Evolutionary conservation across 805 yeast species (phyloP).

Genomic region (Yamadazyma phyllophila): DNA sequence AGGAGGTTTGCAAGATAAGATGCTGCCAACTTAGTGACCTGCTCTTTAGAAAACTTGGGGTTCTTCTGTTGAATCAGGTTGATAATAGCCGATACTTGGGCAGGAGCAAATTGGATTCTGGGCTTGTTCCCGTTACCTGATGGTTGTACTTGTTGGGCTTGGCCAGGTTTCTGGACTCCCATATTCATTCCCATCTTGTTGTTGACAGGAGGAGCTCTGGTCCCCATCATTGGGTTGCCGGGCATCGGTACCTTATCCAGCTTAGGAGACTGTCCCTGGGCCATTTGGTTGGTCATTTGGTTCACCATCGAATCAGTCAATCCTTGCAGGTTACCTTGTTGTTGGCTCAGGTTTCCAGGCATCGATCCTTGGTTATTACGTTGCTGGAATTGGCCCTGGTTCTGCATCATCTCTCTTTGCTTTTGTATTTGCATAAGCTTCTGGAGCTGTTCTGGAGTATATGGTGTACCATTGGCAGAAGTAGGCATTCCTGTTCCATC

Average conservation of each 20-base stretch:
- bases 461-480: constrained; percentile 55
- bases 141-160: constrained; percentile 19
- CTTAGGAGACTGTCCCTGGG: constrained; percentile 3
- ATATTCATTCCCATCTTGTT: constrained; percentile 4
- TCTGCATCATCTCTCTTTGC: constrained; percentile 48
- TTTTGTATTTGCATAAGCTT: constrained; percentile 53
- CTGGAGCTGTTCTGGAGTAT: constrained; percentile 60
- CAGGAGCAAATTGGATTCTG: constrained; percentile 49
- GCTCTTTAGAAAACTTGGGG: constrained; percentile 60
- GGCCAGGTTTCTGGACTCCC: background rate
- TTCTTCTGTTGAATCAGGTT: constrained; percentile 64
- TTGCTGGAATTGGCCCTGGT: constrained; percentile 33
- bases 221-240: constrained; percentile 15
- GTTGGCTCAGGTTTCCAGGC: background rate
- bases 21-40: constrained; percentile 65
- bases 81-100: constrained; percentile 64
- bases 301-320: background rate
- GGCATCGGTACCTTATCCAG: constrained; percentile 1
- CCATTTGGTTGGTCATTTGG: constrained; percentile 4
- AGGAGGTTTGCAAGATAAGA: constrained; percentile 59
- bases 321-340: background rate
- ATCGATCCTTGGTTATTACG: background rate
- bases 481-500: constrained; percentile 26
- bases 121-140: constrained; percentile 21
- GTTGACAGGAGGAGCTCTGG: constrained; percentile 13